Conservation (phyloP, 805 yeast species). For the Wickerhamiella galacta region DNA sequence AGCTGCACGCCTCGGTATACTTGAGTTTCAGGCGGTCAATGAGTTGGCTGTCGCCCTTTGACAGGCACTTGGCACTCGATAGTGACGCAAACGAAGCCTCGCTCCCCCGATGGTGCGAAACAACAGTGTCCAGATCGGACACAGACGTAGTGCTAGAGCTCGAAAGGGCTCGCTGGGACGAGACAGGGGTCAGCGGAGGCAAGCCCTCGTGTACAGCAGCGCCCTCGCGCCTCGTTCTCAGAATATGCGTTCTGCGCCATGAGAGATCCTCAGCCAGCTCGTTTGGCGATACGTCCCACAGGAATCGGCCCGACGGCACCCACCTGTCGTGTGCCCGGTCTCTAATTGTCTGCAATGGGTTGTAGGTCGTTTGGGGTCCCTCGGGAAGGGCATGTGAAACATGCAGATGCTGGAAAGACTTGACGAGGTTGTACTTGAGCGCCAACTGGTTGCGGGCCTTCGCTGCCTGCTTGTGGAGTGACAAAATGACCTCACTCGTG, state of each 20-base stretch:
- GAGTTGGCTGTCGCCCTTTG: constrained; percentile 13
- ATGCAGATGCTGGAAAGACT: constrained; percentile 2
- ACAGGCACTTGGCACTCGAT: too few species aligned
- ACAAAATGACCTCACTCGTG: neutral
- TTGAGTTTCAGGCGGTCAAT: constrained; percentile 11
- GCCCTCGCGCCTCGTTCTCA: too few species aligned
- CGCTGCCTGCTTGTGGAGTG: neutral
- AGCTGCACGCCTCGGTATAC: constrained; percentile 6
- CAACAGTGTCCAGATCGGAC: too few species aligned
- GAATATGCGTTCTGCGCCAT: constrained; percentile 3
- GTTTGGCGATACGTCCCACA: constrained; percentile 15
- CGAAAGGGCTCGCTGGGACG: too few species aligned
- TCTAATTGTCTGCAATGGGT: constrained; percentile 70
- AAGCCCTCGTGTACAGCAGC: too few species aligned
- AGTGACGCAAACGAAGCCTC: too few species aligned
- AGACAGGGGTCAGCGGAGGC: too few species aligned
- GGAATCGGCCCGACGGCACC: constrained; percentile 2
- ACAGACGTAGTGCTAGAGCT: too few species aligned
- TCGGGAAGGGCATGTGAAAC: constrained; percentile 6
- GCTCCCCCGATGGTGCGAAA: too few species aligned
- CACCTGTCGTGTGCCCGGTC: constrained; percentile 38
- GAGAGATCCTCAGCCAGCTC: constrained; percentile 16
- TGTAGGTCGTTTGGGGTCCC: constrained; percentile 28
- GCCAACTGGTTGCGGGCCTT: neutral
- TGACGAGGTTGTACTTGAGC: neutral